phyloP scores from a whole-genome alignment of 2,329 filamentous ascomycete species.

The Cryphonectria radicalis region DNA sequence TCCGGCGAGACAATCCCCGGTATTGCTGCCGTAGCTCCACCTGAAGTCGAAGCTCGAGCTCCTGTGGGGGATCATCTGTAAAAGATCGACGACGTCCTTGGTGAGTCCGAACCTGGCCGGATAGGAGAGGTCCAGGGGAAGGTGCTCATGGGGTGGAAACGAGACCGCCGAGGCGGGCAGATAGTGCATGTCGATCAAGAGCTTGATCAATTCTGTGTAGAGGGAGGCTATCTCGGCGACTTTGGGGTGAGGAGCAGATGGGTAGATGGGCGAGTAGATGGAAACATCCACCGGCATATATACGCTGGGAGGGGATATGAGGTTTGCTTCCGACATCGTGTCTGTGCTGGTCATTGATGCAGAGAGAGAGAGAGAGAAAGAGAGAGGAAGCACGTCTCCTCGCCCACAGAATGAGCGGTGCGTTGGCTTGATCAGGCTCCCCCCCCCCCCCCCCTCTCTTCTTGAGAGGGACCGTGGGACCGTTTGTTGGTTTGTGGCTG shows the following conservation, averaged over 20 bases:
- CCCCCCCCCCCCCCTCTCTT: too few species aligned
- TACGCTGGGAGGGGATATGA: neutral
- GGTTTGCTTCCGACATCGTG: neutral
- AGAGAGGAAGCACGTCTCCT: too few species aligned
- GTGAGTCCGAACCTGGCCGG: neutral
- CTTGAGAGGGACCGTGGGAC: too few species aligned
- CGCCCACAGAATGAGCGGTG: too few species aligned
- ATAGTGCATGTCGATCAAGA: neutral
- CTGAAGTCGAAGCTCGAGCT: neutral
- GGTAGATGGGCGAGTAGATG: neutral
- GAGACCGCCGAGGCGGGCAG: neutral
- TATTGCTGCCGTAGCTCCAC: neutral
- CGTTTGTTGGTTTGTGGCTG: too few species aligned
- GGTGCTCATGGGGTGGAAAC: neutral
- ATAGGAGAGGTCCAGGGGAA: neutral
- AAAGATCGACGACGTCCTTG: neutral
- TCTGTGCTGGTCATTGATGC: too few species aligned
- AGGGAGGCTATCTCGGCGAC: neutral
- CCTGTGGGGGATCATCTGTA: neutral
- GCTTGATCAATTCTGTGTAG: neutral
- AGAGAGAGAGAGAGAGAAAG: too few species aligned
- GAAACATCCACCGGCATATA: neutral
- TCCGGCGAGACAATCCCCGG: neutral
- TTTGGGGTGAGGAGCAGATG: neutral
- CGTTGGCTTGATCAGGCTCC: too few species aligned